Percentiles rank a stretch among this genome's conserved stretches.
Conservation (phyloP, 495 filamentous ascomycete genomes). For the Halenospora varia region DNA sequence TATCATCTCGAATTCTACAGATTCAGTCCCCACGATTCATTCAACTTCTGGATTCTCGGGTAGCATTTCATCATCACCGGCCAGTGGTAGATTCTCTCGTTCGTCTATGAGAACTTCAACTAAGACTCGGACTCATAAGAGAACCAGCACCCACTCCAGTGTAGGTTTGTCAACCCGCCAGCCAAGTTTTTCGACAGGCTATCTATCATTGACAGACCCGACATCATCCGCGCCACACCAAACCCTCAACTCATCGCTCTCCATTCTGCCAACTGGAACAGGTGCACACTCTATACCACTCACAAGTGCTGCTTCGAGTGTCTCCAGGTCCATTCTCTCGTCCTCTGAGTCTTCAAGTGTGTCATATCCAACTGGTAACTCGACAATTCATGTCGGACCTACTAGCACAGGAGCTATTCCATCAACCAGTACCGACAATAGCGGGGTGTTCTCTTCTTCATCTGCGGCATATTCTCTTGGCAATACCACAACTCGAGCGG, state of each 20-base stretch:
- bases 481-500: background rate
- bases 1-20: background rate
- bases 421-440: background rate
- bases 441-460: background rate
- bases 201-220: background rate
- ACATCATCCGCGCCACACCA: constrained; percentile 12
- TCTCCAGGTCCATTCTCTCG: constrained; percentile 1
- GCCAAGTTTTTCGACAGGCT: background rate
- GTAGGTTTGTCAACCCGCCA: background rate
- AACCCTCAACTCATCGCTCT: constrained; percentile 6
- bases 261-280: constrained; percentile 4
- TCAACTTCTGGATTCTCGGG: too few relatives aligned
- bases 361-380: constrained; percentile 13
- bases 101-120: background rate
- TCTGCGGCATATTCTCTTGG: background rate
- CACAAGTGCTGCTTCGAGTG: constrained; percentile 1
- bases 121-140: background rate
- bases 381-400: constrained; percentile 4
- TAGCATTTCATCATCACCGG: background rate
- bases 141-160: background rate
- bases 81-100: background rate
- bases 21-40: background rate
- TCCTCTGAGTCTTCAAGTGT: constrained; percentile 8
- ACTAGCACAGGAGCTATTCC: constrained; percentile 3
- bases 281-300: background rate